Evolutionary conservation across 208 protist genomes (phyloP), one percentile per base, ranked within the genome.

Genomic region (Lotmaria passim): DNA sequence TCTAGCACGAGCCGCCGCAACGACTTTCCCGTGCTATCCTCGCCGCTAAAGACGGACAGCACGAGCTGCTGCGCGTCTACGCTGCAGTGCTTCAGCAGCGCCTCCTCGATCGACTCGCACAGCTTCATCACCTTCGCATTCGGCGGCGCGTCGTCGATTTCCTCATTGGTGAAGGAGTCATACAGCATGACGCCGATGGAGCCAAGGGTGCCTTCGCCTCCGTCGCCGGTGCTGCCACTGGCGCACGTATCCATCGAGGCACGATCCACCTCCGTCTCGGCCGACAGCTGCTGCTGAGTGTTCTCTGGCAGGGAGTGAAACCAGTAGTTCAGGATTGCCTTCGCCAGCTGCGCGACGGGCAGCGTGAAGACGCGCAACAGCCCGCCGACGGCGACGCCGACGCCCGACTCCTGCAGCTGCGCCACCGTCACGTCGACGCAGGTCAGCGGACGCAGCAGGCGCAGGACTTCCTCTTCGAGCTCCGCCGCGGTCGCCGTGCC

Each of bases 251-350:
- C 82, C 19, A 81, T 73, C 23, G 83, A 90, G 47, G 78, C 79
- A 2, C 72, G 65, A 19, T 90, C 86, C 0, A 90, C 39, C 55
- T 87, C 74, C 38, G 73, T 80, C 34, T 83, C 57, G 24, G 62
- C 56, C 3, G 62, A 51, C 30, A 95, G 63, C 30, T 73, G 62
- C 31, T 74, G 17, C 85, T 82, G 78, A 28, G 75, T 77, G 12
- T 36, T 61, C 17, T 60, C 30, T 4, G 87, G 87, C 14, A 95
- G 68, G 17, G 78, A 72, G 56, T 63, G 60, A 55, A 93, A 93
- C 90, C 90, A 95, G 72, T 84, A 93, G n/a, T 56, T 62, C 1
- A 90, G 53, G 70, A 93, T 90, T 6, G 83, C 87, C 41, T 80
- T 39, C 0, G 90, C 80, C 14, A 95, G 82, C 36, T 69, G 58